A percentile compares a stretch with the other conserved stretches of the same genome.
phyloP scores from a whole-genome alignment of 2,329 filamentous ascomycete species.

The Colletotrichum sublineola region DNA sequence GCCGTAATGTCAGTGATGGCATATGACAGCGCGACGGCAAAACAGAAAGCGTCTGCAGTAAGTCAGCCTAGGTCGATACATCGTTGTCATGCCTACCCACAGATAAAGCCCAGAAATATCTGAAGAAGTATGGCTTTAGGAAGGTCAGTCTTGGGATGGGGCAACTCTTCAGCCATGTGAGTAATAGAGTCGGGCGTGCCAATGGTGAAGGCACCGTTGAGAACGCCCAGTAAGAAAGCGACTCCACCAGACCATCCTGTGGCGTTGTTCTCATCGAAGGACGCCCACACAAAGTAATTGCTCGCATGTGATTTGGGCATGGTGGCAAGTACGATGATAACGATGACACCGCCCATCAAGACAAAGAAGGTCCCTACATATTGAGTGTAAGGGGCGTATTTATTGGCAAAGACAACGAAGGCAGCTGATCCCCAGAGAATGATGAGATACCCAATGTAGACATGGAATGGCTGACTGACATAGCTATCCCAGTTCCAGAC shows the following conservation, averaged over 20 bases:
- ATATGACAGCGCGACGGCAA: slow-evolving; percentile 66
- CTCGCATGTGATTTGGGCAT: slow-evolving; percentile 67
- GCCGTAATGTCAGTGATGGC: slow-evolving; percentile 67
- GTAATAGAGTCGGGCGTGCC: slow-evolving; percentile 74
- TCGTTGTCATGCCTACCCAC: slow-evolving; percentile 53
- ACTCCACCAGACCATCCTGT: slow-evolving; percentile 70
- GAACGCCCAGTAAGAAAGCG: slow-evolving; percentile 74
- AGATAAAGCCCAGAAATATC: slow-evolving; percentile 59
- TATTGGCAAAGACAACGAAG: slow-evolving; percentile 69
- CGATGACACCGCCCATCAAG: slow-evolving; percentile 63
- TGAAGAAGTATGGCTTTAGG: slow-evolving; percentile 66
- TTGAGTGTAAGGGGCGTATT: slow-evolving; percentile 66
- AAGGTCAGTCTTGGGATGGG: slow-evolving; percentile 59
- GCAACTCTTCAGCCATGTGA: slow-evolving; percentile 73
- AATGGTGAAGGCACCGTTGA: slow-evolving; percentile 76
- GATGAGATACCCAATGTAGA: slow-evolving; percentile 69
- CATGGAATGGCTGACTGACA: slow-evolving; percentile 66
- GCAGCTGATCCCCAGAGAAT: slow-evolving; percentile 66
- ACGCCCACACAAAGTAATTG: slow-evolving; percentile 66
- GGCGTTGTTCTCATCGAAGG: slow-evolving; percentile 60
- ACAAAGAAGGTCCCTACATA: slow-evolving; percentile 68
- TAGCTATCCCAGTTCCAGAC: slow-evolving; percentile 68
- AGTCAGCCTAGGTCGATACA: slow-evolving; percentile 56
- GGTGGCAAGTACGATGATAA: slow-evolving; percentile 64
- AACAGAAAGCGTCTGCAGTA: slow-evolving; percentile 65